Evolutionary conservation across 2,329 filamentous ascomycete genomes (phyloP).

Genomic region (Raffaelea ambrosiae): DNA sequence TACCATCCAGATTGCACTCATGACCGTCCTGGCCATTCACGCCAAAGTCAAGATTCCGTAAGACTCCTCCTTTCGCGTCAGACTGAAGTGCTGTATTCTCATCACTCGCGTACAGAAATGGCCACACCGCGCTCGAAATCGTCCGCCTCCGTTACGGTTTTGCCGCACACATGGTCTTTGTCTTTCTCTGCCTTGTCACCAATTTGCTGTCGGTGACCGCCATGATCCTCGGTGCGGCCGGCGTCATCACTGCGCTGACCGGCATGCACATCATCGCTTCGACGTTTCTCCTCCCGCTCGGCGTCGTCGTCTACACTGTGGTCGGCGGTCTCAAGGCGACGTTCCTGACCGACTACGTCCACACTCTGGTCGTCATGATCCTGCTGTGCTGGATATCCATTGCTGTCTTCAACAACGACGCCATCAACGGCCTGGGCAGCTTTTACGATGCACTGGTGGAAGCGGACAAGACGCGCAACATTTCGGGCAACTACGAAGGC

Average conservation of each 20-base stretch:
- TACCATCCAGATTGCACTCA: conserved; percentile 77
- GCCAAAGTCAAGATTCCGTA: conserved; percentile 69
- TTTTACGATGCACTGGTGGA: conserved; percentile 71
- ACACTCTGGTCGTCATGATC: conserved; percentile 71
- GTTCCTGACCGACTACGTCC: conserved; percentile 76
- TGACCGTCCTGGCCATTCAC: conserved; percentile 82
- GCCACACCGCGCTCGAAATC: conserved; percentile 74
- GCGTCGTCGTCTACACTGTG: conserved; percentile 71
- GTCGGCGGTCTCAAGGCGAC: conserved; percentile 76
- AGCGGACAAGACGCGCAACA: conserved; percentile 60
- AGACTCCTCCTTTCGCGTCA: no score
- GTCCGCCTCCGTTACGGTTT: conserved; percentile 71
- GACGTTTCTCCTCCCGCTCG: conserved; percentile 72
- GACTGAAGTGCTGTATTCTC: no score
- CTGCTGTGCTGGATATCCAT: conserved; percentile 58
- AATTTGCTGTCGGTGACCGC: conserved; percentile 82
- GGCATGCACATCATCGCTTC: conserved; percentile 70
- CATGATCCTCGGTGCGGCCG: conserved; percentile 77
- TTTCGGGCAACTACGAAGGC: conserved; percentile 69
- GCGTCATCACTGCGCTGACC: conserved; percentile 61
- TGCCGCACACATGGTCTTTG: conserved; percentile 66
- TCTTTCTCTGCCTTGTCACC: conserved; percentile 71
- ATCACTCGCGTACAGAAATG: conserved; percentile 55
- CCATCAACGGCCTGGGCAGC: conserved; percentile 61
- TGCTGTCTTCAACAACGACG: conserved; percentile 74